Evolutionary conservation across 441 rosid genomes (phyloP).

Genomic region (Pelargonium fulgidum): DNA sequence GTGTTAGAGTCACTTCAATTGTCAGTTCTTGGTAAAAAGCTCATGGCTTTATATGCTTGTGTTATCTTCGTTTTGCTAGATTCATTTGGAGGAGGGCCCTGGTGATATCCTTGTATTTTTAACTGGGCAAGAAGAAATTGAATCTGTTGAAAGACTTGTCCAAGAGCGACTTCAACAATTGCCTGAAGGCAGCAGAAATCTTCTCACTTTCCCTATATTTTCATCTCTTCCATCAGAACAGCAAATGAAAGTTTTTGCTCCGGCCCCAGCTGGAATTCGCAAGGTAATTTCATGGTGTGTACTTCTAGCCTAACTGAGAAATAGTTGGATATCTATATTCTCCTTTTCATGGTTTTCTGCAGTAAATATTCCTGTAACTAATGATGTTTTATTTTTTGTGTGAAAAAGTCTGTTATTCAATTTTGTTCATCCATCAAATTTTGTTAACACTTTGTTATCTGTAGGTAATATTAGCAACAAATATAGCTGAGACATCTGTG

Average conservation of each 20-base stretch:
- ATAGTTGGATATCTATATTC: neutral
- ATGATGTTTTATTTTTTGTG: too few species aligned
- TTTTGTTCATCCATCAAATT: neutral
- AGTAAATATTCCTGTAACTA: too few species aligned
- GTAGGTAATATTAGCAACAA: constrained; percentile 87
- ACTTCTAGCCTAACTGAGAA: neutral
- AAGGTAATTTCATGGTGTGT: constrained; percentile 45
- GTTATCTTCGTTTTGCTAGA: constrained; percentile 33
- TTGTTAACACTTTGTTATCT: constrained; percentile 15
- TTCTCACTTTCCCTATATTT: constrained; percentile 57
- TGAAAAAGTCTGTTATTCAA: too few species aligned
- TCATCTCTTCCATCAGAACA: constrained; percentile 94
- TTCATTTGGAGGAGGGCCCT: constrained; percentile 66
- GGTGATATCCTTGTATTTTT: constrained; percentile 91
- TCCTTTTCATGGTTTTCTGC: too few species aligned
- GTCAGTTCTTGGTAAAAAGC: neutral
- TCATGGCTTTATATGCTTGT: constrained; percentile 12
- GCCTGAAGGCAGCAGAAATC: constrained; percentile 56
- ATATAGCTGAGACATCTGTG: constrained; percentile 95
- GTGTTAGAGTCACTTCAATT: neutral
- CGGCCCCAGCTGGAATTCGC: constrained; percentile 62
- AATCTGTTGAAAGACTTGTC: constrained; percentile 64
- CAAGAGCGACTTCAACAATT: constrained; percentile 53
- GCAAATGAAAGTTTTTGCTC: constrained; percentile 71
- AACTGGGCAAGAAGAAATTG: constrained; percentile 96